Conservation (phyloP, 2,329 filamentous ascomycete species). For the Monilinia aucupariae region DNA sequence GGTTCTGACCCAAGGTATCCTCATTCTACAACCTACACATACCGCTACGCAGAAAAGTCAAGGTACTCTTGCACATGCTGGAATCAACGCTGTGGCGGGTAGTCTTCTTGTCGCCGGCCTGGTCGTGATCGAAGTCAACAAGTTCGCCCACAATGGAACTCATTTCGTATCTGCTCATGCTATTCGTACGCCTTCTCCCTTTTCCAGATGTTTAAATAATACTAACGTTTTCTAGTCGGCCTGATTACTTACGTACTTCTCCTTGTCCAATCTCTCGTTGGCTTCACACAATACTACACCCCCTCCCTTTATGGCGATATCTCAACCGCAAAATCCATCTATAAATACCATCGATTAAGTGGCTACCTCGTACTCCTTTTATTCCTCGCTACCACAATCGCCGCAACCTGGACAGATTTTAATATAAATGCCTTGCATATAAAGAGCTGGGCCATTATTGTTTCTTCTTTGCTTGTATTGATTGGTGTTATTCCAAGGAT, state of each 20-base stretch:
- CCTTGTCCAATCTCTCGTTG: constrained; percentile 67
- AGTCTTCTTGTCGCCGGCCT: constrained; percentile 55
- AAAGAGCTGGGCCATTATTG: constrained; percentile 67
- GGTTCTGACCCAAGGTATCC: constrained; percentile 70
- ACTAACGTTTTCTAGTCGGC: constrained; percentile 41
- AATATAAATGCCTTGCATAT: constrained; percentile 64
- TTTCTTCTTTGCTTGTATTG: constrained; percentile 61
- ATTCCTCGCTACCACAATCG: constrained; percentile 66
- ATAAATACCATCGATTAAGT: constrained; percentile 79
- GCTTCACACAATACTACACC: constrained; percentile 74
- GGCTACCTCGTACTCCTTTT: constrained; percentile 71
- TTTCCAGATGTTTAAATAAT: background rate
- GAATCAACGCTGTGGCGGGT: constrained; percentile 58
- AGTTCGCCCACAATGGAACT: constrained; percentile 57
- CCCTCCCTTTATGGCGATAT: constrained; percentile 72
- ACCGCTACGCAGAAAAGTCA: constrained; percentile 65
- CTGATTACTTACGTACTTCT: constrained; percentile 66
- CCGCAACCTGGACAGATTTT: constrained; percentile 72
- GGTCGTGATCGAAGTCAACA: constrained; percentile 76
- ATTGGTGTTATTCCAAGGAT: constrained; percentile 72
- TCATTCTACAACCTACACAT: constrained; percentile 83
- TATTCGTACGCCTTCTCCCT: constrained; percentile 40
- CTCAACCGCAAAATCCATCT: constrained; percentile 73
- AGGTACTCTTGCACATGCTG: constrained; percentile 59
- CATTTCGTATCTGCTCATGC: constrained; percentile 81